Evolutionary conservation across 768 basidiomycete genomes (phyloP).

Genomic region (Russula griseocarnosa): DNA sequence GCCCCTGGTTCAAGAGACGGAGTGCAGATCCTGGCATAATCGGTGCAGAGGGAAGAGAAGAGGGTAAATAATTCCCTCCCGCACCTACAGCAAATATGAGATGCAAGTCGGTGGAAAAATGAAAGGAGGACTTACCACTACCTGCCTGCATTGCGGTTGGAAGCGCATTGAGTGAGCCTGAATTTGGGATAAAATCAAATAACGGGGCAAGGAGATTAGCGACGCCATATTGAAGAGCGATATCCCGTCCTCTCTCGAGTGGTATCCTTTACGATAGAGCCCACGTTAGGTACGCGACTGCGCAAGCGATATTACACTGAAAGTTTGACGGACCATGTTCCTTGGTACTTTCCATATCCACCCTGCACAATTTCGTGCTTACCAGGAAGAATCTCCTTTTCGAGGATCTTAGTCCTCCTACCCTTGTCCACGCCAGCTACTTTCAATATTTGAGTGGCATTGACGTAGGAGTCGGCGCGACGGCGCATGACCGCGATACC

Average conservation of each 20-base stretch:
- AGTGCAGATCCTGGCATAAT: constrained; percentile 87
- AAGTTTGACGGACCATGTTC: constrained; percentile 74
- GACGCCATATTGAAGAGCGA: constrained; percentile 90
- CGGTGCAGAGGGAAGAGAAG: constrained; percentile 65
- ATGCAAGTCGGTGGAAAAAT: neutral
- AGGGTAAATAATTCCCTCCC: constrained; percentile 29
- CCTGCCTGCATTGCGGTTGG: constrained; percentile 39
- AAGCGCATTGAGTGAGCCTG: constrained; percentile 64
- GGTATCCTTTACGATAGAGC: constrained; percentile 71
- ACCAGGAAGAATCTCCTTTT: constrained; percentile 94
- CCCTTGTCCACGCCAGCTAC: constrained; percentile 98
- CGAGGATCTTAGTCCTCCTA: constrained; percentile 89
- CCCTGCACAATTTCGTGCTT: constrained; percentile 98
- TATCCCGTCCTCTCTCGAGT: constrained; percentile 87
- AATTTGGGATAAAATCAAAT: constrained; percentile 87
- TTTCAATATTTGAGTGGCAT: constrained; percentile 98
- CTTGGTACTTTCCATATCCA: constrained; percentile 98
- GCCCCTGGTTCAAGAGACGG: constrained; percentile 77
- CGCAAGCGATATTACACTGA: constrained; percentile 8
- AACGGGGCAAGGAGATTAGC: constrained; percentile 81
- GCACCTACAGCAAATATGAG: constrained; percentile 5
- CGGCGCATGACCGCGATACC: constrained; percentile 99
- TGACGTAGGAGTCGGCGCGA: constrained; percentile 90
- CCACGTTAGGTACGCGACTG: constrained; percentile 6
- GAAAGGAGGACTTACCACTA: constrained; percentile 13